These are phyloP conservation scores for Zalerion maritima DNA, from an alignment of 495 filamentous ascomycete species.

Conservation along the genomic window DNA sequence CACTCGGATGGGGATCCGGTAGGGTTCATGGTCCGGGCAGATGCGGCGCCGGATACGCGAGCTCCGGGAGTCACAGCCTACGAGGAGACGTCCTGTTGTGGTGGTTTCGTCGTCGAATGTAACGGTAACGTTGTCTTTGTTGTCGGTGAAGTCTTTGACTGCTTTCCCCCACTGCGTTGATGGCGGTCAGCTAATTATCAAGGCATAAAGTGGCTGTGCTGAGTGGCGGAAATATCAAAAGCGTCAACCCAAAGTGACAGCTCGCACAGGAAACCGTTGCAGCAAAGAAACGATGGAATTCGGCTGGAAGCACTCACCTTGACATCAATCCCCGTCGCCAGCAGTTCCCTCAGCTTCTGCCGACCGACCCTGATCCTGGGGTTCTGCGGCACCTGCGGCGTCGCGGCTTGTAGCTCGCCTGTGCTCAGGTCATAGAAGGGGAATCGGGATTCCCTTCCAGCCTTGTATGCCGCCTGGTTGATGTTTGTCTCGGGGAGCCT, in stretches of 20 bases:
- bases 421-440: slow-evolving; percentile 39
- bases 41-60: slow-evolving; percentile 13
- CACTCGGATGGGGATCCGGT: slow-evolving; percentile 14
- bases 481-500: slow-evolving; percentile 35
- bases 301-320: slow-evolving; percentile 11
- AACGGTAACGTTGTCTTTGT: slow-evolving; percentile 10
- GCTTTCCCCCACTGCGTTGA: slow-evolving; percentile 15
- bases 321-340: slow-evolving; percentile 34
- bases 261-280: slow-evolving; percentile 6
- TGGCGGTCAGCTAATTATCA: background rate
- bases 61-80: slow-evolving; percentile 18
- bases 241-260: slow-evolving; percentile 9
- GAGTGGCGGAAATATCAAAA: too few species aligned
- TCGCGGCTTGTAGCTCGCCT: slow-evolving; percentile 23
- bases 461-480: slow-evolving; percentile 15
- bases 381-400: slow-evolving; percentile 29
- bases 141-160: slow-evolving; percentile 6
- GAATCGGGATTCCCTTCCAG: slow-evolving; percentile 18
- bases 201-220: background rate
- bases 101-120: slow-evolving; percentile 19
- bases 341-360: slow-evolving; percentile 29
- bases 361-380: slow-evolving; percentile 36
- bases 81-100: slow-evolving; percentile 14
- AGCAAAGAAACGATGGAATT: background rate
- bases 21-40: slow-evolving; percentile 11